These are phyloP conservation scores for Paralagenidium karlingii DNA, from an alignment of 352 stramenopile genomes.

Conservation along the genomic window DNA sequence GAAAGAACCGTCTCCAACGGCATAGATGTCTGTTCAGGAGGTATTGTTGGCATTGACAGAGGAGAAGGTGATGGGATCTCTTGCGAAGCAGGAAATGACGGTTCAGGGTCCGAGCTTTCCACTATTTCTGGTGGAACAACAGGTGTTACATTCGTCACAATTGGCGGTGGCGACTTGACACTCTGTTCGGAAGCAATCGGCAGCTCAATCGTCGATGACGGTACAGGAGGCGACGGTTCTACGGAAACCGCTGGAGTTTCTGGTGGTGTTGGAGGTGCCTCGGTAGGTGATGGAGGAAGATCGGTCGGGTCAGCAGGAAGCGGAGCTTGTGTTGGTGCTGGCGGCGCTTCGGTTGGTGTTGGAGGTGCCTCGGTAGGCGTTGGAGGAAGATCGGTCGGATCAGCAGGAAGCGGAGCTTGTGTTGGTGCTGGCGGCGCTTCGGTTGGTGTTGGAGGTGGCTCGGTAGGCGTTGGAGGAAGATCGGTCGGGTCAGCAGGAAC, in stretches of 20 bases:
- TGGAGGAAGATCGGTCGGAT: background rate
- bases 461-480: background rate
- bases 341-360: background rate
- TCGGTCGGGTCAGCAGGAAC: background rate
- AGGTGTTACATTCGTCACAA: background rate
- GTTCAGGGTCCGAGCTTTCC: background rate
- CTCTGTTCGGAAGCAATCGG: background rate
- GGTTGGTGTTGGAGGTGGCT: background rate
- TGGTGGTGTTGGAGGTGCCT: background rate
- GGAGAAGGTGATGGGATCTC: background rate
- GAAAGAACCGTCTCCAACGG: background rate
- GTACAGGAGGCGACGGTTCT: background rate
- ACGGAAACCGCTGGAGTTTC: background rate
- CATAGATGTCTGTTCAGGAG: background rate
- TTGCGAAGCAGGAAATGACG: background rate
- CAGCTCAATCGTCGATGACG: background rate
- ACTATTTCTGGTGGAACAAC: background rate
- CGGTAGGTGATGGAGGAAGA: background rate
- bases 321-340: background rate
- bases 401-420: background rate
- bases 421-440: background rate
- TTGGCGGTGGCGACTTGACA: slow-evolving; percentile 1
- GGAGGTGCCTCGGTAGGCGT: background rate
- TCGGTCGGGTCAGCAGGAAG: background rate
- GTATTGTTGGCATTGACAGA: background rate